These are phyloP conservation scores for Stipa capillata DNA, from an alignment of 176 grass and related monocot genomes.

Conservation along the genomic window DNA sequence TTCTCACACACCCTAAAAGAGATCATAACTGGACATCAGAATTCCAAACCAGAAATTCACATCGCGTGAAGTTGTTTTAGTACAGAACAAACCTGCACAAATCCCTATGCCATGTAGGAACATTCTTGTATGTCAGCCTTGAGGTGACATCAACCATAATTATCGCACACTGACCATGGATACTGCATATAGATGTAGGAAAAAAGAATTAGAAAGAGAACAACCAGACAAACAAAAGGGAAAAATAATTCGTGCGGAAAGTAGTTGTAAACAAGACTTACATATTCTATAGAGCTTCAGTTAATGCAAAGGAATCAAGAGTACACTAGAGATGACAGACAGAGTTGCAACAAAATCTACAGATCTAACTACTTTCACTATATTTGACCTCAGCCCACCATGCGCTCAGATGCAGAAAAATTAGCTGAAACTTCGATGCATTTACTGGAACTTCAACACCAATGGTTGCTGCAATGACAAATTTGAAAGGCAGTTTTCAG, in stretches of 20 bases:
- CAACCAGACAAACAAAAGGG: neutral
- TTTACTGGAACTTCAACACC: conserved; percentile 58
- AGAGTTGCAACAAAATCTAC: no score
- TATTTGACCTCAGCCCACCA: no score
- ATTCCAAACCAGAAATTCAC: neutral
- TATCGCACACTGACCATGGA: conserved; percentile 78
- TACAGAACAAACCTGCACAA: conserved; percentile 53
- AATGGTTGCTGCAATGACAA: conserved; percentile 59
- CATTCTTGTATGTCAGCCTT: conserved; percentile 82
- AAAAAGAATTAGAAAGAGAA: neutral
- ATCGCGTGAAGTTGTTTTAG: neutral
- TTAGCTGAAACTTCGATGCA: neutral
- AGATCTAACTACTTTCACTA: no score
- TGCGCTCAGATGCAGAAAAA: neutral
- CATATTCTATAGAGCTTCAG: neutral
- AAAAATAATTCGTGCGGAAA: neutral
- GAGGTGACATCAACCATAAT: conserved; percentile 95
- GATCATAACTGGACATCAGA: neutral
- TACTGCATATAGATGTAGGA: conserved; percentile 27
- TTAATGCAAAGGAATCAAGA: neutral
- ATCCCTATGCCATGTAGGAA: conserved; percentile 88
- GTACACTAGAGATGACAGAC: no score
- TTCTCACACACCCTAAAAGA: no score
- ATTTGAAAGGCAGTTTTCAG: neutral
- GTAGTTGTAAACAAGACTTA: neutral